A percentile compares a stretch with the other conserved stretches of the same genome.
Evolutionary conservation across 345 rosid species (phyloP).

Genomic region (Pugionium dolabratum): DNA sequence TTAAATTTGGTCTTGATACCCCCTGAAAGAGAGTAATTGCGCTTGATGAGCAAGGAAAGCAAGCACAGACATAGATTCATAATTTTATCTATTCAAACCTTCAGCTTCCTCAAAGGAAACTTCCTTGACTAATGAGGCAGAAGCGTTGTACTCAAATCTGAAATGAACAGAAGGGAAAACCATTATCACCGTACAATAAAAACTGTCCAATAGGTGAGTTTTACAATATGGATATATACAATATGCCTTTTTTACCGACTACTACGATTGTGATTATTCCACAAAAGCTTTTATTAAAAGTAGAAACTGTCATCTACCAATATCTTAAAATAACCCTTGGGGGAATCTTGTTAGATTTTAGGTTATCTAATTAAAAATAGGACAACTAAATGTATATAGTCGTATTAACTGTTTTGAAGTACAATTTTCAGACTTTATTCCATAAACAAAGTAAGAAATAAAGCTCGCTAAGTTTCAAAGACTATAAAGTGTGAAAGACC

Average conservation of each 20-base stretch:
- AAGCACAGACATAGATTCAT: conserved; percentile 3
- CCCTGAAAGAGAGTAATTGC: conserved; percentile 46
- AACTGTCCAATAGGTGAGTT: neutral
- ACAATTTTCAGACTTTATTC: too few relatives aligned
- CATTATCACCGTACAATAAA: neutral
- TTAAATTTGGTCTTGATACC: conserved; percentile 72
- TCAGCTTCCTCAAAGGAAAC: conserved; percentile 77
- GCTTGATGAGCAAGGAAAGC: conserved; percentile 33
- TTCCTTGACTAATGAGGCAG: conserved; percentile 80
- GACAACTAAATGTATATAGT: too few relatives aligned
- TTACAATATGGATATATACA: neutral
- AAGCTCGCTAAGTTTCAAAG: neutral
- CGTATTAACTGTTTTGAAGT: too few relatives aligned
- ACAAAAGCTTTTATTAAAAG: neutral
- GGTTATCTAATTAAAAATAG: neutral
- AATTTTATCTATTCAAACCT: conserved; percentile 46
- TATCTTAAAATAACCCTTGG: neutral
- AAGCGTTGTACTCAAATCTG: conserved; percentile 86
- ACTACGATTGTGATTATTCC: neutral
- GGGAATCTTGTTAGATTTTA: neutral
- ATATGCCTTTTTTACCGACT: neutral
- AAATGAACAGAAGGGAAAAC: conserved; percentile 23
- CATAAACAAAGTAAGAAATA: neutral
- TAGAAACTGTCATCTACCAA: conserved; percentile 2
- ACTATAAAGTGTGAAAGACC: neutral